Evolutionary conservation across 2,329 filamentous ascomycete species (phyloP), one percentile per base, ranked within the genome.

Genomic region (Fusarium abutilonis): DNA sequence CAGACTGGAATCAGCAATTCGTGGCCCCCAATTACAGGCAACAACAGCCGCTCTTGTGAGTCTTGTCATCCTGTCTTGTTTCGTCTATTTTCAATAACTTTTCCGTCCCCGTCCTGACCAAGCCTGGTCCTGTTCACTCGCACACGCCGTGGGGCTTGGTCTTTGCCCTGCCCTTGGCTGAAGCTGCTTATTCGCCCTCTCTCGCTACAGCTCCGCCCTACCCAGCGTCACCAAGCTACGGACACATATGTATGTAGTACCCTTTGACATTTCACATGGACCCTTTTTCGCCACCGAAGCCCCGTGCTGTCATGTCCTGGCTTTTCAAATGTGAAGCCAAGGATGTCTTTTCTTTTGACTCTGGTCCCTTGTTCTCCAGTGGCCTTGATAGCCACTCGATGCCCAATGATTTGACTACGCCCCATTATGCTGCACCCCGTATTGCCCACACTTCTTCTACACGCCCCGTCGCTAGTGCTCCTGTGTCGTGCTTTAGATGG

Each of bases 371-470:
- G 60, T 50, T 50, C 42, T 41, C 31, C 23, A 32, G 36, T 39
- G 35, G 6, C 23, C 23, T 64, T 31, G 43, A 55, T 36, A 38
- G 45, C 50, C 64, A 52, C 52, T 63, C 66, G 67, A 49, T 69
- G 52, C 67, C 67, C 67, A 69, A 69, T 69, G 62, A 49, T 69
- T 67, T 56, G 54, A 34, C 52, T 56, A 64, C 48, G 66, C 66
- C 65, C 53, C 51, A 49, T 55, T 39, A 31, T 56, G 29, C 46
- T 58, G 57, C 52, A 65, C 61, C 62, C 62, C 57, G 45, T 62
- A 40, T 34, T 61, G 44, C 13, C 44, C 52, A 43, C 52, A 43
- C 42, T 43, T 60, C 57, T 36, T 44, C 58, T 55, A 35, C 58
- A 58, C 57, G 41, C 62, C 57, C 62, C 64, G 40, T 60, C 50